Base-by-base conservation (phyloP, 2,329 filamentous ascomycete genomes). In the Xylariaceae sp. region DNA sequence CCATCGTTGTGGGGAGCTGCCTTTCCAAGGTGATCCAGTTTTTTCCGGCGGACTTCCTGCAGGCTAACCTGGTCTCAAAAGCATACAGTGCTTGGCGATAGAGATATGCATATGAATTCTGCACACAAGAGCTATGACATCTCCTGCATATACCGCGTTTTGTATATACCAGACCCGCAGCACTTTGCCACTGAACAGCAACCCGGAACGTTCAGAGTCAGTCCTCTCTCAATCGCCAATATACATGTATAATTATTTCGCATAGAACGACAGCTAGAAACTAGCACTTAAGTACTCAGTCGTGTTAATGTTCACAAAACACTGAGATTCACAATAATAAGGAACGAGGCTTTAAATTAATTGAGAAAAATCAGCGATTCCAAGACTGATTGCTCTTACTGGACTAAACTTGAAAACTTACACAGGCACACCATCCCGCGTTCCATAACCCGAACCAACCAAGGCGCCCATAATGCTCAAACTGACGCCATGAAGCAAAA, bases 1-100 rank as follows among this genome's bases (percentile, higher is more conserved):
- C 30, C 23, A 39, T 39, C 27, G 39, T 9, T 44, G 46, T 23
- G 36, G 50, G 55, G 41, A 47, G 55, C 46, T 51, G 37, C 50
- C 54, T 50, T 53, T 57, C 54, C 44, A 26, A 39, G 50, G 32
- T 41, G 50, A 39, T 48, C 37, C 43, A 41, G 27, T 24, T 43
- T 48, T 39, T 30, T 47, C 39, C 20, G 37, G 42, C 15, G 5
- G 37, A n/a, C n/a, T n/a, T n/a, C n/a, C n/a, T n/a, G n/a, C n/a
- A n/a, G n/a, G n/a, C n/a, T n/a, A n/a, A n/a, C n/a, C n/a, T n/a
- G n/a, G n/a, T n/a, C n/a, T n/a, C n/a, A n/a, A n/a, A n/a, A n/a
- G n/a, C n/a, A n/a, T n/a, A n/a, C n/a, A n/a, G n/a, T n/a, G n/a
- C n/a, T n/a, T n/a, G n/a, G n/a, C n/a, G n/a, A n/a, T n/a, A n/a